These are phyloP conservation scores for Gnomoniopsis sp. DNA, from an alignment of 2,329 filamentous ascomycete species.

Conservation along the genomic window DNA sequence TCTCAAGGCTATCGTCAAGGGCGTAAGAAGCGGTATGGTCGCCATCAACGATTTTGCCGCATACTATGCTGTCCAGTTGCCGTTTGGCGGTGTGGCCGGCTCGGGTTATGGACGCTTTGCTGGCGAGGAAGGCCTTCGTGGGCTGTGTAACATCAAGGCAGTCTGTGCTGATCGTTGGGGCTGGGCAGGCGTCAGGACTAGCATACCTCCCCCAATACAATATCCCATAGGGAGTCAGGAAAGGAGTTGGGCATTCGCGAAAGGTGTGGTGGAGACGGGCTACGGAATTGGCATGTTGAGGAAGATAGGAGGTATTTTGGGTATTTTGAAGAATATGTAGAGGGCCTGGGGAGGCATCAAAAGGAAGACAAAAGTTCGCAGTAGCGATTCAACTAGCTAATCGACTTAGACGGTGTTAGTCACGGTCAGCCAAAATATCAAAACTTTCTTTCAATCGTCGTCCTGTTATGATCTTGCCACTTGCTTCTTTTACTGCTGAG, in stretches of 20 bases:
- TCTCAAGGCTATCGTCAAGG: constrained; percentile 61
- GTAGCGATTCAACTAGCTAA: too few relatives aligned
- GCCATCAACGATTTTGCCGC: constrained; percentile 93
- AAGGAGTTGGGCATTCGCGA: constrained; percentile 63
- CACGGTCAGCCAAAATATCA: too few relatives aligned
- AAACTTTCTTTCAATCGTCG: too few relatives aligned
- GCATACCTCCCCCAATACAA: constrained; percentile 74
- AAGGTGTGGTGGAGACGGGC: constrained; percentile 58
- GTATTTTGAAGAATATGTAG: constrained; percentile 26
- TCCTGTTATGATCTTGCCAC: too few relatives aligned
- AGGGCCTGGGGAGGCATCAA: too few relatives aligned
- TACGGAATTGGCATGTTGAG: constrained; percentile 42
- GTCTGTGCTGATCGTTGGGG: constrained; percentile 73
- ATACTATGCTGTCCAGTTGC: constrained; percentile 90
- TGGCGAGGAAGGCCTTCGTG: constrained; percentile 80
- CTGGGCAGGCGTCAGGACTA: constrained; percentile 63
- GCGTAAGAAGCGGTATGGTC: constrained; percentile 83
- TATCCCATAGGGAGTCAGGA: constrained; percentile 72
- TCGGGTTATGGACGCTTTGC: constrained; percentile 93
- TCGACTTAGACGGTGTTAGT: too few relatives aligned
- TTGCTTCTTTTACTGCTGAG: too few relatives aligned
- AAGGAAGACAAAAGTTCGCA: too few relatives aligned
- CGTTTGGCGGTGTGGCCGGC: constrained; percentile 87
- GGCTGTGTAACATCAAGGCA: constrained; percentile 83
- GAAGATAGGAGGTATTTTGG: constrained; percentile 23